phyloP scores from a whole-genome alignment of 371 early-diverging fungal species.

The Mucor ambiguus region DNA sequence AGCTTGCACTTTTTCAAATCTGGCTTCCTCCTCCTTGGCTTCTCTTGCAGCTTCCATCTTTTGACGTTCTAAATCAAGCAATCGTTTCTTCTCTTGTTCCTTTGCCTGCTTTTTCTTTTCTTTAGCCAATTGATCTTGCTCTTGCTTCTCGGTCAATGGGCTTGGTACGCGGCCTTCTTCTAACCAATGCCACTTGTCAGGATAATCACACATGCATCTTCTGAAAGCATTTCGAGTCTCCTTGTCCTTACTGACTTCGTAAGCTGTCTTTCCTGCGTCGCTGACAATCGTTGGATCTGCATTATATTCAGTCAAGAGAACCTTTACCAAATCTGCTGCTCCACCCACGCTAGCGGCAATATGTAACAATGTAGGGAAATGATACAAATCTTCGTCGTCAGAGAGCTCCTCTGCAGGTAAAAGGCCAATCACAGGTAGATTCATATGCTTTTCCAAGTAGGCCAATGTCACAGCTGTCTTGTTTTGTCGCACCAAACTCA shows the following conservation, averaged over 20 bases:
- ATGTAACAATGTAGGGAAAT: slow-evolving; percentile 73
- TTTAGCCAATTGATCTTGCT: slow-evolving; percentile 63
- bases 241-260: slow-evolving; percentile 79
- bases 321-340: slow-evolving; percentile 59
- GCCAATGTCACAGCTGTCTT: slow-evolving; percentile 51
- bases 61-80: slow-evolving; percentile 31
- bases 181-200: slow-evolving; percentile 71
- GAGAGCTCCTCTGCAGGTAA: slow-evolving; percentile 54
- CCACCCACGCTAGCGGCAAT: slow-evolving; percentile 59
- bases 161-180: slow-evolving; percentile 72
- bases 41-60: slow-evolving; percentile 30
- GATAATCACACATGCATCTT: slow-evolving; percentile 66
- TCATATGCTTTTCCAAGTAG: slow-evolving; percentile 42
- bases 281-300: slow-evolving; percentile 80
- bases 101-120: slow-evolving; percentile 66
- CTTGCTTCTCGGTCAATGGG: slow-evolving; percentile 77
- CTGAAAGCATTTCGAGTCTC: slow-evolving; percentile 80
- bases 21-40: slow-evolving; percentile 44
- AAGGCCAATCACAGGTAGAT: slow-evolving; percentile 22
- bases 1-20: slow-evolving; percentile 31
- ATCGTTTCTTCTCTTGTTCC: slow-evolving; percentile 50
- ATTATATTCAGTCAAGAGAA: slow-evolving; percentile 65
- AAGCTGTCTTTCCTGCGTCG: slow-evolving; percentile 70
- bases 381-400: slow-evolving; percentile 38
- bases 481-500: slow-evolving; percentile 57